phyloP scores from a whole-genome alignment of 768 basidiomycete genomes.

The Xerocomellus dryophilus region DNA sequence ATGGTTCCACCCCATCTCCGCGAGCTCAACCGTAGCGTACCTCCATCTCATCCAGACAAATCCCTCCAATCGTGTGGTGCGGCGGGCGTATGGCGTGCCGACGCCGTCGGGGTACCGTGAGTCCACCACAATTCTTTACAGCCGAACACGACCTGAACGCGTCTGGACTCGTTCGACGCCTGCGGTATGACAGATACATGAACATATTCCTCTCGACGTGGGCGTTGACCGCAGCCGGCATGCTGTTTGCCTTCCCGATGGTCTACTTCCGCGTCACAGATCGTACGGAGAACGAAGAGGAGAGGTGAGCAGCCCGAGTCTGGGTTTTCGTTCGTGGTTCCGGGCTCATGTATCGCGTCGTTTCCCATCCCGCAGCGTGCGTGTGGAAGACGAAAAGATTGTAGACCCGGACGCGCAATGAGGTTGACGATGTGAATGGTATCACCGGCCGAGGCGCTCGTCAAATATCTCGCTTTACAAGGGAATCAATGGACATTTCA shows the following conservation, averaged over 20 bases:
- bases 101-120: constrained; percentile 61
- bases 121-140: constrained; percentile 23
- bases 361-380: not conserved
- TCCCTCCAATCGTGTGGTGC: constrained; percentile 73
- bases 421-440: not conserved
- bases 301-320: constrained; percentile 41
- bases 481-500: not conserved
- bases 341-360: not conserved
- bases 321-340: not conserved
- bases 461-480: not conserved
- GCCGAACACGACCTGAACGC: not conserved
- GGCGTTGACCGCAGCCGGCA: constrained; percentile 60
- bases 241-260: constrained; percentile 70
- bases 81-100: constrained; percentile 70
- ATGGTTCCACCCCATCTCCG: not conserved
- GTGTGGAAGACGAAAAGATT: not conserved
- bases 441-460: not conserved
- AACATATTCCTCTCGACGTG: constrained; percentile 74
- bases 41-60: constrained; percentile 45
- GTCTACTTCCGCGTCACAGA: constrained; percentile 66
- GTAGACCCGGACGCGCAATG: not conserved
- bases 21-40: not conserved
- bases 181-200: constrained; percentile 46
- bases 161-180: too few species aligned
- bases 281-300: constrained; percentile 50